Base-by-base conservation (phyloP, 176 grass and related monocot genomes). In the Paspalum vaginatum region DNA sequence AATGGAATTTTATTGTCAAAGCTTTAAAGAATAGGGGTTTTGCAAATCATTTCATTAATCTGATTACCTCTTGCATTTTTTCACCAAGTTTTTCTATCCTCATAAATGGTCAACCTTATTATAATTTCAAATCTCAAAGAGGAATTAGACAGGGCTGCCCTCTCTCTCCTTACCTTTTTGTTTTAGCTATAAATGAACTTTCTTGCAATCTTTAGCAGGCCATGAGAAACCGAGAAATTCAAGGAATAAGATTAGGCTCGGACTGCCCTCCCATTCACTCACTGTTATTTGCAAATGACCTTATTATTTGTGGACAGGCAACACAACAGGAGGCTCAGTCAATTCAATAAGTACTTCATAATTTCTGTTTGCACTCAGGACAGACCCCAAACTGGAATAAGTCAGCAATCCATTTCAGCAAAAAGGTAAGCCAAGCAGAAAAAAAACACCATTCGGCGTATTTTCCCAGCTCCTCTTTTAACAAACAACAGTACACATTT, bases 341-440 rank as follows among this genome's bases (percentile, higher is more conserved):
- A 32, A 32, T 32, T 32, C 1, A 32, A 32, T 1, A 32, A 32
- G 32, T 32, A 32, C 32, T 32, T 3, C 32, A 32, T 32, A 32
- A 32, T 32, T 32, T 32, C 32, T 32, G 32, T 32, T 32, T 32
- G 32, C 32, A 1, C 32, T 32, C 32, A 32, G 32, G 32, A 32
- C 32, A 32, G 32, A 32, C 32, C 32, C 32, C 32, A 32, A 32
- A 32, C 32, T 32, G 32, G 32, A 32, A 32, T 32, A 32, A 32
- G 32, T 32, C 32, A 32, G 32, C 32, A 32, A 58, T 58, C n/a
- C 6, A 11, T 10, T 58, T 24, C 3, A 58, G 55, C 3, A 9
- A 11, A 9, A 7, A 58, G 2, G n/a, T 24, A 9, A 7, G 0
- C 0, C 7, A 3, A 1, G 0, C 2, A 8, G 3, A 2, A 2